A percentile compares a stretch with the other conserved stretches of the same genome.
Conservation (phyloP, 2,329 filamentous ascomycete genomes). For the Dactylella cylindrospora region DNA sequence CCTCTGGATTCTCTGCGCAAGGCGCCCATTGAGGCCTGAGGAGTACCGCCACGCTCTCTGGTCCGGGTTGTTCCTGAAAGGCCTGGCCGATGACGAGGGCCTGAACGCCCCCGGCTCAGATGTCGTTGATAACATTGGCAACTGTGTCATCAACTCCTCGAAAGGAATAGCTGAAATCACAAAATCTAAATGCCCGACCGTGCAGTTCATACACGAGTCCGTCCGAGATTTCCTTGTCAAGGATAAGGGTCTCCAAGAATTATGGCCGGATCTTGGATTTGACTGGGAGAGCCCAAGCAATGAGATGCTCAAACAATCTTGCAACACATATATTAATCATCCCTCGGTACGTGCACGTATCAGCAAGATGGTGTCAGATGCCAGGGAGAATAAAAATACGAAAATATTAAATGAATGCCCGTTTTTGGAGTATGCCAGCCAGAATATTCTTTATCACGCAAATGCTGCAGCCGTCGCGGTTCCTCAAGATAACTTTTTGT, state of each 20-base stretch:
- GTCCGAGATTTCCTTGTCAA: slow-evolving; percentile 51
- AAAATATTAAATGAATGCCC: slow-evolving; percentile 50
- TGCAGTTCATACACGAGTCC: slow-evolving; percentile 53
- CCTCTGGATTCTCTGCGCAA: slow-evolving; percentile 39
- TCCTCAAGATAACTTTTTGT: slow-evolving; percentile 51
- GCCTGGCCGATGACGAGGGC: slow-evolving; percentile 9
- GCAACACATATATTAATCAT: slow-evolving; percentile 52
- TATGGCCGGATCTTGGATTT: slow-evolving; percentile 28
- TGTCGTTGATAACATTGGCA: slow-evolving; percentile 13
- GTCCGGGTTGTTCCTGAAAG: slow-evolving; percentile 25
- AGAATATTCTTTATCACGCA: slow-evolving; percentile 54
- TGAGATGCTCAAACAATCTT: slow-evolving; percentile 55
- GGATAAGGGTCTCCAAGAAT: slow-evolving; percentile 46
- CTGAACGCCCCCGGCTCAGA: slow-evolving; percentile 6
- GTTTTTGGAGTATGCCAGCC: slow-evolving; percentile 57
- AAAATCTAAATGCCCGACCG: slow-evolving; percentile 44
- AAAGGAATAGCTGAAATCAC: slow-evolving; percentile 51
- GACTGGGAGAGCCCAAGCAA: slow-evolving; percentile 50
- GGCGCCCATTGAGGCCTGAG: slow-evolving; percentile 29
- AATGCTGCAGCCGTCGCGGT: slow-evolving; percentile 51
- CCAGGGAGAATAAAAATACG: slow-evolving; percentile 23
- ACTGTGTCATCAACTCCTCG: slow-evolving; percentile 48
- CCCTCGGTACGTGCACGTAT: neutral
- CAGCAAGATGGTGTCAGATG: slow-evolving; percentile 38
- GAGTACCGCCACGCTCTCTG: slow-evolving; percentile 46